Conservation (phyloP, 192 early-diverging fungal species). For the Entomortierella parvispora region DNA sequence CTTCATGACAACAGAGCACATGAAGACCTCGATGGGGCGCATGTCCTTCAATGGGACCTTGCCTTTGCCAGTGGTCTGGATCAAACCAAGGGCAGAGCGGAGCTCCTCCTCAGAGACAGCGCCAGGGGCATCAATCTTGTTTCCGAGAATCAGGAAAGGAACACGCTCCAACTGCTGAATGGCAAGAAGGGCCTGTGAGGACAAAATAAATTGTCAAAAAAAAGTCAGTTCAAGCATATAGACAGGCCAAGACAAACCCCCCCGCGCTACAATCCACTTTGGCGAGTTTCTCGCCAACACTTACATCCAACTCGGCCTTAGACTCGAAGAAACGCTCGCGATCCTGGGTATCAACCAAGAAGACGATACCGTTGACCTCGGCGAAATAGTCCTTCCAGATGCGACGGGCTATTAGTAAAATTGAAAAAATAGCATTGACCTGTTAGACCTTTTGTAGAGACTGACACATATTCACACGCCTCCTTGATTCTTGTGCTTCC, state of each 20-base stretch:
- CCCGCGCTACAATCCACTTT: no score
- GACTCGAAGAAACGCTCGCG: slow-evolving; percentile 84
- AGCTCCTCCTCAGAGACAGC: slow-evolving; percentile 96
- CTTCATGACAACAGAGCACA: slow-evolving; percentile 98
- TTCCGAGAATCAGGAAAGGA: slow-evolving; percentile 97
- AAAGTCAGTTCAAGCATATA: not conserved
- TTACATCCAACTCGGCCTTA: slow-evolving; percentile 95
- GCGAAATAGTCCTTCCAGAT: slow-evolving; percentile 99
- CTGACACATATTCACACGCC: not conserved
- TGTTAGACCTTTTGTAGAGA: not conserved
- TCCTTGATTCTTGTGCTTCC: slow-evolving; percentile 14
- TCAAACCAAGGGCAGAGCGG: slow-evolving; percentile 86
- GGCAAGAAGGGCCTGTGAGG: slow-evolving; percentile 78
- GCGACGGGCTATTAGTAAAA: slow-evolving; percentile 74
- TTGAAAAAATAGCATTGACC: not conserved
- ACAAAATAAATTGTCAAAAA: slow-evolving; percentile 5
- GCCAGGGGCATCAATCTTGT: slow-evolving; percentile 97
- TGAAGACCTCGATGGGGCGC: slow-evolving; percentile 98
- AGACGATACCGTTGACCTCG: slow-evolving; percentile 97
- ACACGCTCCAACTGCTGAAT: slow-evolving; percentile 94
- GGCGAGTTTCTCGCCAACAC: slow-evolving; percentile 11
- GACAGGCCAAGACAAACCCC: no score
- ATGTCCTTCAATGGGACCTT: slow-evolving; percentile 93
- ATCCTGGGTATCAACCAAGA: slow-evolving; percentile 95
- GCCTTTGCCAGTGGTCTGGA: slow-evolving; percentile 99